These are phyloP conservation scores for Cladophialophora chaetospira DNA, from an alignment of 2,329 filamentous ascomycete genomes.

Conservation along the genomic window DNA sequence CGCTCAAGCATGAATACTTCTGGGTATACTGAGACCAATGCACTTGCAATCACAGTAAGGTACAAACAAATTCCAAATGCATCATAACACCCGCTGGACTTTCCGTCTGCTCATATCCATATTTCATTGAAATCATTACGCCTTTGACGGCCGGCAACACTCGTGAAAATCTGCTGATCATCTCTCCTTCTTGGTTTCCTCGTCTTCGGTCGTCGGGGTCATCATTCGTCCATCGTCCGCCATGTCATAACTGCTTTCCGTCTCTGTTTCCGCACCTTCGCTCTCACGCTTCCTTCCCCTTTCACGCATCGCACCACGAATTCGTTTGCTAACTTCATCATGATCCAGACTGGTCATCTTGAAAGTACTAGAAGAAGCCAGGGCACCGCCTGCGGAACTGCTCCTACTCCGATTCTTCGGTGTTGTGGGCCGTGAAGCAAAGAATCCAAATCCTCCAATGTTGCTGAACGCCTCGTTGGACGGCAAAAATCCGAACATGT, in stretches of 20 bases:
- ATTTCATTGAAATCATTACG: no score
- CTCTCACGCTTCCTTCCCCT: conserved; percentile 59
- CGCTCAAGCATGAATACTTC: no score
- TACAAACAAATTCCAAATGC: no score
- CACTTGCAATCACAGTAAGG: no score
- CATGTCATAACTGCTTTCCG: conserved; percentile 35
- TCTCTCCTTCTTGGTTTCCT: conserved; percentile 33
- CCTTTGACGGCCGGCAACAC: not conserved
- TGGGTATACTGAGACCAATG: no score
- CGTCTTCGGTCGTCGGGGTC: conserved; percentile 31
- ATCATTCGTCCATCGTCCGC: conserved; percentile 29
- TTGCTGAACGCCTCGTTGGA: conserved; percentile 94
- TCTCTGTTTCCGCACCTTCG: conserved; percentile 29
- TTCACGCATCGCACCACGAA: conserved; percentile 81
- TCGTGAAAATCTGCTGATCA: conserved; percentile 7
- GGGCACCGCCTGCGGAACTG: conserved; percentile 66
- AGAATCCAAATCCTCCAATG: conserved; percentile 82
- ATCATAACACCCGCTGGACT: no score
- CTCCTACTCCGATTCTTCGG: conserved; percentile 72
- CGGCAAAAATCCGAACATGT: conserved; percentile 56
- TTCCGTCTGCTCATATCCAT: no score
- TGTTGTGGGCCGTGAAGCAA: conserved; percentile 83
- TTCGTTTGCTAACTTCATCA: conserved; percentile 80
- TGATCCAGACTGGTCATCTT: conserved; percentile 70
- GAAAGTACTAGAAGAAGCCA: conserved; percentile 62